Evolutionary conservation across 768 basidiomycete genomes (phyloP), one percentile per base, ranked within the genome.

Genomic region (Baorangia bicolor): DNA sequence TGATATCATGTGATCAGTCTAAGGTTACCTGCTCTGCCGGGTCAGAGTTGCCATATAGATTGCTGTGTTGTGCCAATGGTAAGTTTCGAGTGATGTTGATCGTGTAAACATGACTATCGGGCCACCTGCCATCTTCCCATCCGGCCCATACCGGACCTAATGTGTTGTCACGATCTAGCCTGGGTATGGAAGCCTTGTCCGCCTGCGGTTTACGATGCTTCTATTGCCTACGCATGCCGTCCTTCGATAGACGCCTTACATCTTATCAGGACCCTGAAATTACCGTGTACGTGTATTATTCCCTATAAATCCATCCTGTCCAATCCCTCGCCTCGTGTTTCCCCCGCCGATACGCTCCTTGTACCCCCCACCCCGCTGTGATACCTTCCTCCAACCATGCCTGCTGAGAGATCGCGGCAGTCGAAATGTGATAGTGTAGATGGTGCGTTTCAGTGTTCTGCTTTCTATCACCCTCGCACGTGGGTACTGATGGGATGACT

Each of bases 321-420:
- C 59, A 55, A 53, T 42, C 30, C 34, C 38, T 53, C 21, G 57
- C 59, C 63, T 65, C 68, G 69, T 68, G 64, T 58, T 54, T 49
- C 50, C 57, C 61, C 61, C 65, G 56, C 57, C 56, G 56, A 54
- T 61, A 58, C 61, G 51, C 51, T 70, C 60, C 60, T 62, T 60
- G 66, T 33, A 33, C 35, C 18, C 41, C 43, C 53, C 52, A 13
- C 46, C 53, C 55, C 43, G 42, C 49, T 33, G 70, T 49, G 70
- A 72, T 53, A 72, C 70, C 66, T 56, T 42, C 55, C 46, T 47
- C 45, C 49, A 21, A 41, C 55, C 53, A 83, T 83, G 82, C 81
- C 80, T 62, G 73, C 76, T 61, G 75, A 77, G 55, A 74, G 81
- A 70, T 74, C 74, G 69, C 70, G 64, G 63, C 49, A 69, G 30